Percentiles rank a stretch among this genome's conserved stretches.
phyloP scores from a whole-genome alignment of 306 rosid genomes.

The Castanea mollissima region DNA sequence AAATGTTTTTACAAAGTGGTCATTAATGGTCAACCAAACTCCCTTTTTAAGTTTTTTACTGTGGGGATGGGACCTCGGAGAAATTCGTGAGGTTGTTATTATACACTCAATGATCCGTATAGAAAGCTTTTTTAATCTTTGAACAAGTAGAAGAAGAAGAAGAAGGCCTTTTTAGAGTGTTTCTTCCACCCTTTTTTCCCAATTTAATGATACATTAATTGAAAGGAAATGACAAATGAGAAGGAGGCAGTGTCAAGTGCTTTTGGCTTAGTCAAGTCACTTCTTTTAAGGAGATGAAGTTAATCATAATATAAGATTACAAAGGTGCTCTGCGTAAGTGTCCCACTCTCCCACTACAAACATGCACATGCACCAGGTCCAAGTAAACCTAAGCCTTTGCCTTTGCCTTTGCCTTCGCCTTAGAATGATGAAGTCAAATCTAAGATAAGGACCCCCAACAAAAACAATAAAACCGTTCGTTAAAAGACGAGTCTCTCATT shows the following conservation, averaged over 20 bases:
- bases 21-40: neutral
- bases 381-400: neutral
- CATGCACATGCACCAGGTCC: conserved; percentile 16
- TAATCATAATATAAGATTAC: conserved; percentile 25
- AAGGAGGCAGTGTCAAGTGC: conserved; percentile 5
- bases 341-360: conserved; percentile 34
- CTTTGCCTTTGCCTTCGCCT: neutral
- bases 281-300: conserved; percentile 57
- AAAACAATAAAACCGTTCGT: conserved; percentile 6
- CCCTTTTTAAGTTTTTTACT: neutral
- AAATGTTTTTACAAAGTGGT: neutral
- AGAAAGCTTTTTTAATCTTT: conserved; percentile 25
- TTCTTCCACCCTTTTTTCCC: conserved; percentile 17
- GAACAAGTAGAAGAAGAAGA: conserved; percentile 18
- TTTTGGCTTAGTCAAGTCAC: conserved; percentile 51
- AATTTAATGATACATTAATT: conserved; percentile 5
- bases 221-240: conserved; percentile 13
- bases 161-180: conserved; percentile 25
- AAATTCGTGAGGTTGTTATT: conserved; percentile 20
- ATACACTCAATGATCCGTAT: conserved; percentile 33
- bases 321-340: conserved; percentile 11
- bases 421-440: neutral
- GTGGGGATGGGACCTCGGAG: neutral
- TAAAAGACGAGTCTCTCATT: conserved; percentile 29
- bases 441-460: neutral